Evolutionary conservation across 2,329 filamentous ascomycete species (phyloP).

Genomic region (Scedosporium boydii): DNA sequence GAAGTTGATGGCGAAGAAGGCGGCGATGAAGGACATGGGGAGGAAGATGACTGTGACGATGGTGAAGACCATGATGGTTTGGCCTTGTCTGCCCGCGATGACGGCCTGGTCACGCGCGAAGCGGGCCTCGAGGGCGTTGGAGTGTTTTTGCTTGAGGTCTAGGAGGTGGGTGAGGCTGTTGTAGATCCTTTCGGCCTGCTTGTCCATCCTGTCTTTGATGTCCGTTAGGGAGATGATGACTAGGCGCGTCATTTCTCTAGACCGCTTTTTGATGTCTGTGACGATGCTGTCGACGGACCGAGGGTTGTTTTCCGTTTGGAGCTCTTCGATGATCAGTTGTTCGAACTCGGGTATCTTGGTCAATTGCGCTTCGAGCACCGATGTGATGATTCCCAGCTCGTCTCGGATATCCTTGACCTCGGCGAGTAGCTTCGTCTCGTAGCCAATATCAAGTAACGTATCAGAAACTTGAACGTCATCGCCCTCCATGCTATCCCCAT

Average conservation of each 20-base stretch:
- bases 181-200: constrained; percentile 5
- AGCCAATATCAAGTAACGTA: constrained; percentile 28
- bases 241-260: constrained; percentile 24
- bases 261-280: constrained; percentile 16
- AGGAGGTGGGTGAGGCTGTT: constrained; percentile 24
- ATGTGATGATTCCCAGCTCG: constrained; percentile 36
- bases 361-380: constrained; percentile 18
- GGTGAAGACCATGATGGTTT: constrained; percentile 35
- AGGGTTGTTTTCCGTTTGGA: neutral
- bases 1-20: constrained; percentile 29
- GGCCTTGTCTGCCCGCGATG: constrained; percentile 29
- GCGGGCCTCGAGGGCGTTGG: constrained; percentile 32
- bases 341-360: constrained; percentile 1
- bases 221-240: constrained; percentile 11
- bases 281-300: constrained; percentile 8
- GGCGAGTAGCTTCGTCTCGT: constrained; percentile 29
- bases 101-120: constrained; percentile 27
- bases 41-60: constrained; percentile 36
- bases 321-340: constrained; percentile 4
- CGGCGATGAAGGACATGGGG: constrained; percentile 27
- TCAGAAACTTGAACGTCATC: neutral
- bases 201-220: constrained; percentile 4
- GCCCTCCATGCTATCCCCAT: neutral
- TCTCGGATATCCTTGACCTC: constrained; percentile 38
- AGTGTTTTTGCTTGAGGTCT: constrained; percentile 34